Evolutionary conservation across 148 eudicot genomes (phyloP).

Genomic region (Dysphania ambrosioides): DNA sequence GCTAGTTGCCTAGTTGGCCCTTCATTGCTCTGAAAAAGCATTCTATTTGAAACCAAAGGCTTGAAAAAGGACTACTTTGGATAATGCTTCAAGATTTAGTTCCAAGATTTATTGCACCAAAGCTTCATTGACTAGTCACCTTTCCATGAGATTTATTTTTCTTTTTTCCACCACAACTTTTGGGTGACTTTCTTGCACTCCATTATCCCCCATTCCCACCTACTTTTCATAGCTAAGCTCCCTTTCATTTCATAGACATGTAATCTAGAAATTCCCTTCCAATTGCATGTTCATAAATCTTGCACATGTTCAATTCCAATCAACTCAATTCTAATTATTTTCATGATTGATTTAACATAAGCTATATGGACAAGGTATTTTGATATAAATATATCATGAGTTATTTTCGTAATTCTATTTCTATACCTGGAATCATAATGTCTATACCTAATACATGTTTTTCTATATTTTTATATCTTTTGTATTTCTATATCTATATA

Average conservation of each 20-base stretch:
- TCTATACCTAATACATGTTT: no score
- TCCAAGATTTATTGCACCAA: constrained; percentile 29
- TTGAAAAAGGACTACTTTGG: constrained; percentile 32
- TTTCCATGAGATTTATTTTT: constrained; percentile 28
- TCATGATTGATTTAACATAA: no score
- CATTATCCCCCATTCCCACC: constrained; percentile 8
- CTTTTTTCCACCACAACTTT: constrained; percentile 20
- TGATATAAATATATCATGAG: no score
- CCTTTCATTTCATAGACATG: neutral
- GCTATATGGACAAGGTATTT: no score
- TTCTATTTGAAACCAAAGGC: constrained; percentile 1
- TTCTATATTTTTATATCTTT: no score
- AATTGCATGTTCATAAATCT: constrained; percentile 7
- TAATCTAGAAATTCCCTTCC: constrained; percentile 15
- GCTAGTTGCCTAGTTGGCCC: no score
- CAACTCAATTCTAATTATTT: no score
- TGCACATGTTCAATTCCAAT: neutral
- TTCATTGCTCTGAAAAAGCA: constrained; percentile 28
- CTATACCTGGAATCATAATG: no score
- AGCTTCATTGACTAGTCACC: constrained; percentile 30
- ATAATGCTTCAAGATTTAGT: constrained; percentile 35
- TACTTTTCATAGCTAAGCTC: constrained; percentile 7
- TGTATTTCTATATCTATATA: no score
- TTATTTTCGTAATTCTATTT: no score
- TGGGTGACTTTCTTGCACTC: constrained; percentile 9